Conservation (phyloP, 495 filamentous ascomycete species). For the Rhypophila decipiens region DNA sequence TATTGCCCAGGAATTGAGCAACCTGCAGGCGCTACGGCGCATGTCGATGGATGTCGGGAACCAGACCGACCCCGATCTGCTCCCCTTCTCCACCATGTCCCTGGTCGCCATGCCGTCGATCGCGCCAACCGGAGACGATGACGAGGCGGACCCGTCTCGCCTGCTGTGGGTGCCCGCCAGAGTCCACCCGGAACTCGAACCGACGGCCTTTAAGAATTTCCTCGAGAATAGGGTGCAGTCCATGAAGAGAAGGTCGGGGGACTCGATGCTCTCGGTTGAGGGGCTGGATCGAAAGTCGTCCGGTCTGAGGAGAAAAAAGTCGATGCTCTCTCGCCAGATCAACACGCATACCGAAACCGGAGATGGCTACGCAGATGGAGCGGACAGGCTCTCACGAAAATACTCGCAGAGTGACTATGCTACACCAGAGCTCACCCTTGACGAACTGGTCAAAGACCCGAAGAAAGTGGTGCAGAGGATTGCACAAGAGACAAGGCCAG, state of each 20-base stretch:
- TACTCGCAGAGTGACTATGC: constrained; percentile 51
- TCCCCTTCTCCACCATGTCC: constrained; percentile 62
- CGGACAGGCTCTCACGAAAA: constrained; percentile 74
- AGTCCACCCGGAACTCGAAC: constrained; percentile 90
- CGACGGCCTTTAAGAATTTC: constrained; percentile 94
- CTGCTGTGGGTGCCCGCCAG: constrained; percentile 95
- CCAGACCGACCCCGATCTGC: constrained; percentile 86
- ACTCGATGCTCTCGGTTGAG: constrained; percentile 60
- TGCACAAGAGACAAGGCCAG: constrained; percentile 39
- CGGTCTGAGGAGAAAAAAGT: constrained; percentile 78
- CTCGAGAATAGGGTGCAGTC: constrained; percentile 85
- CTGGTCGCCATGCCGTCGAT: constrained; percentile 60
- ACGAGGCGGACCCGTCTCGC: constrained; percentile 81
- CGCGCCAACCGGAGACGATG: constrained; percentile 67
- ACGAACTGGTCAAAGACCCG: constrained; percentile 76
- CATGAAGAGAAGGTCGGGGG: constrained; percentile 77
- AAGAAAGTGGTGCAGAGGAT: constrained; percentile 60
- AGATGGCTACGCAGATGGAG: constrained; percentile 75
- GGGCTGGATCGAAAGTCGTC: constrained; percentile 57
- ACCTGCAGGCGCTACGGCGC: constrained; percentile 86
- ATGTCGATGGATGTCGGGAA: constrained; percentile 98
- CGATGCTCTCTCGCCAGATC: constrained; percentile 90
- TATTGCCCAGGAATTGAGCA: constrained; percentile 91
- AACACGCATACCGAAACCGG: constrained; percentile 60
- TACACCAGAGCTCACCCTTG: constrained; percentile 58